Conservation (phyloP, 331 rosid species). For the Stylosanthes scabra region DNA sequence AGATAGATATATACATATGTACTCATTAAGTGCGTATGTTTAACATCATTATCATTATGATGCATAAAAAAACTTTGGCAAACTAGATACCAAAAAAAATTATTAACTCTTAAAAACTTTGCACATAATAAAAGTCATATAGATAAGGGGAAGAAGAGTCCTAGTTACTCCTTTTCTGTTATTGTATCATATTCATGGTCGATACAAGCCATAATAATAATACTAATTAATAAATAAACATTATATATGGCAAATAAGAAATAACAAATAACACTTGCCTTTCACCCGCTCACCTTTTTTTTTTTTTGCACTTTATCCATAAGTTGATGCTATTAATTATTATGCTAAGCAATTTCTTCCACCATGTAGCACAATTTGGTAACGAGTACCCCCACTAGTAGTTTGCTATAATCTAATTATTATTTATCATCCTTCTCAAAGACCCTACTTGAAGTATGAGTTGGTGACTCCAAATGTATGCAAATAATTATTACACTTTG, state of each 20-base stretch:
- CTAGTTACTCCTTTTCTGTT: not conserved
- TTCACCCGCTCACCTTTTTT: not conserved
- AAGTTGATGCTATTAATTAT: not conserved
- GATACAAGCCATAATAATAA: slow-evolving; percentile 3
- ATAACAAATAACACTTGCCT: slow-evolving; percentile 24
- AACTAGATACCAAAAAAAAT: not conserved
- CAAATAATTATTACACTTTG: slow-evolving; percentile 32
- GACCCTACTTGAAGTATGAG: slow-evolving; percentile 20
- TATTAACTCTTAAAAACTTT: slow-evolving; percentile 3
- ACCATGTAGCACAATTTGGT: slow-evolving; percentile 11
- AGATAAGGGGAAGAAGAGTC: slow-evolving; percentile 5
- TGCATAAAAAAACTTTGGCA: not conserved
- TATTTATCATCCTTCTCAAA: not conserved
- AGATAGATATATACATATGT: not conserved
- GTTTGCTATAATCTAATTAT: too few species aligned
- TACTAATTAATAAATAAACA: not conserved
- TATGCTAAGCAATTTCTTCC: slow-evolving; percentile 11
- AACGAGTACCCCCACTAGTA: not conserved
- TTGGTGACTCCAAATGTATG: slow-evolving; percentile 3
- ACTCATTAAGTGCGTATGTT: not conserved
- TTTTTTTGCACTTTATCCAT: not conserved
- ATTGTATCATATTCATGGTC: slow-evolving; percentile 17
- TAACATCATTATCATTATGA: slow-evolving; percentile 3
- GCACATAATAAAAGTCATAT: not conserved
- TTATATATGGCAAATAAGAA: not conserved